Percentiles rank a stretch among this genome's conserved stretches.
Conservation (phyloP, 805 yeast species). For the Pichia gijzeniarum region DNA sequence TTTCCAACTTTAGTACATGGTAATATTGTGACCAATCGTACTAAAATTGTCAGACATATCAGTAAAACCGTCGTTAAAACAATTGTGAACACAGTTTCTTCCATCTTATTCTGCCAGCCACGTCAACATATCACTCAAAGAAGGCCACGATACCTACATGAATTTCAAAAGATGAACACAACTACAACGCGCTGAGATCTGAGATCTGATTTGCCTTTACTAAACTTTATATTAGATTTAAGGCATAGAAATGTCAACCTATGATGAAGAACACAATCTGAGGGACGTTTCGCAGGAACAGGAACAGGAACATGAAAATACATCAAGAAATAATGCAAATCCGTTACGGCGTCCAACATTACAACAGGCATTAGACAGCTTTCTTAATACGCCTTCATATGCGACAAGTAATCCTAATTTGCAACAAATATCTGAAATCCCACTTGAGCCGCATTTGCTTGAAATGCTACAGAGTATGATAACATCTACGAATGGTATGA, state of each 20-base stretch:
- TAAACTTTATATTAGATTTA: too few species aligned
- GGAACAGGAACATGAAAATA: too few species aligned
- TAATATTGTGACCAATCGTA: conserved; percentile 20
- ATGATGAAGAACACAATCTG: conserved; percentile 20
- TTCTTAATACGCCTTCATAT: conserved; percentile 7
- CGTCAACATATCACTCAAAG: too few species aligned
- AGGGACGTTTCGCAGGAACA: background rate
- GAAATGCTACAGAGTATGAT: conserved; percentile 11
- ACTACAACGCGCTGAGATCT: too few species aligned
- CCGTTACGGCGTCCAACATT: conserved; percentile 10
- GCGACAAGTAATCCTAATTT: background rate
- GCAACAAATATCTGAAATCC: background rate
- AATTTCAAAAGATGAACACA: too few species aligned
- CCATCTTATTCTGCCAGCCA: conserved; percentile 10
- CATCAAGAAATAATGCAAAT: too few species aligned
- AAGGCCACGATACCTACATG: too few species aligned
- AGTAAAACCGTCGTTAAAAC: conserved; percentile 11
- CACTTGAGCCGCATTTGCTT: conserved; percentile 4
- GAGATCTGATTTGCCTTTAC: too few species aligned
- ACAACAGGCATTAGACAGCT: conserved; percentile 13
- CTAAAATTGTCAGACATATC: conserved; percentile 3
- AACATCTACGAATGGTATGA: conserved; percentile 1
- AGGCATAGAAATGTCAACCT: conserved; percentile 12
- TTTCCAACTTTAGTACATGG: conserved; percentile 17
- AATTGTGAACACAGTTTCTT: conserved; percentile 21